These are phyloP conservation scores for Cyberlindnera subsufficiens DNA, from an alignment of 805 yeast species.

Conservation along the genomic window DNA sequence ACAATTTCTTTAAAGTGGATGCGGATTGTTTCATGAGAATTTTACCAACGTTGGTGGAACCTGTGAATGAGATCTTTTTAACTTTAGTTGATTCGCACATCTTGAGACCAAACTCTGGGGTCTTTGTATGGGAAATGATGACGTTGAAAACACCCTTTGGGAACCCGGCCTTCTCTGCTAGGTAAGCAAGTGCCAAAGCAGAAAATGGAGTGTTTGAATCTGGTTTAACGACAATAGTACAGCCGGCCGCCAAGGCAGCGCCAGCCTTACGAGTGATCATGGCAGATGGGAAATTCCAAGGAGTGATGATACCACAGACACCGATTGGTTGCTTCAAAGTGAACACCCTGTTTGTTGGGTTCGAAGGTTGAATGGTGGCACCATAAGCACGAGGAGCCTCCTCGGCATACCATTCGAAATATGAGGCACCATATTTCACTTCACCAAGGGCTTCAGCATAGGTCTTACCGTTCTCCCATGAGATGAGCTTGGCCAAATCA, in stretches of 20 bases:
- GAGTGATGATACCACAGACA: slow-evolving; percentile 56
- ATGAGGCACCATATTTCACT: slow-evolving; percentile 57
- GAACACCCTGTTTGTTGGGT: slow-evolving; percentile 43
- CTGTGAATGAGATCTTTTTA: slow-evolving; percentile 57
- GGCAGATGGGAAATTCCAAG: slow-evolving; percentile 65
- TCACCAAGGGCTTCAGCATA: slow-evolving; percentile 50
- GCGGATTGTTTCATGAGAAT: slow-evolving; percentile 53
- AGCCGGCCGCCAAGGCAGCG: slow-evolving; percentile 62
- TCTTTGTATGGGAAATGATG: slow-evolving; percentile 41
- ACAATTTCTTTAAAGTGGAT: slow-evolving; percentile 51
- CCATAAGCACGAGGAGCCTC: slow-evolving; percentile 55
- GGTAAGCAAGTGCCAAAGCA: slow-evolving; percentile 49
- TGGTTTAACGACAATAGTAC: slow-evolving; percentile 56
- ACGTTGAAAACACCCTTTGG: slow-evolving; percentile 54
- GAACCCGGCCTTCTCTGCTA: slow-evolving; percentile 55
- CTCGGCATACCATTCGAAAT: slow-evolving; percentile 84
- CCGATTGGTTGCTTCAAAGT: slow-evolving; percentile 52
- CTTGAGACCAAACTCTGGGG: slow-evolving; percentile 47
- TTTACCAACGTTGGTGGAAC: slow-evolving; percentile 59
- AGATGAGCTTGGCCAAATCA: slow-evolving; percentile 48
- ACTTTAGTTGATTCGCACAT: slow-evolving; percentile 43
- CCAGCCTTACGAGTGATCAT: slow-evolving; percentile 64
- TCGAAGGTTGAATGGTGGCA: slow-evolving; percentile 49
- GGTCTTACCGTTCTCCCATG: slow-evolving; percentile 60
- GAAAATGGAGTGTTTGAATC: slow-evolving; percentile 58